Evolutionary conservation across 352 stramenopile species (phyloP), one percentile per base, ranked within the genome.

Genomic region (Phytophthora foliorum): DNA sequence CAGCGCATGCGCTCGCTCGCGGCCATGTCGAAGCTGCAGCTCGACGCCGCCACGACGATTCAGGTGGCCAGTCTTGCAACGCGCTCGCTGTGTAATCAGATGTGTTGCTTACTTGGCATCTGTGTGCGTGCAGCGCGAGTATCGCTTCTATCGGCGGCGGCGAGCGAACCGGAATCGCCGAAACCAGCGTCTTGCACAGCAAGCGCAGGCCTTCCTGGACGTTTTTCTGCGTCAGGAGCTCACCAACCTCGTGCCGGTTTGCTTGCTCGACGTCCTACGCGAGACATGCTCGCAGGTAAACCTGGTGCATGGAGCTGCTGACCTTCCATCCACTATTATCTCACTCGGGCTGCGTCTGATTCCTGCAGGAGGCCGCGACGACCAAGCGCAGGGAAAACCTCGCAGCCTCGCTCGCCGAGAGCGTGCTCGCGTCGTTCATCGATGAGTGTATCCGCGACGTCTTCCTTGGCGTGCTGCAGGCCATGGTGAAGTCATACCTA

Each of bases 1-100:
- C 76, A 86, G 50, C 78, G 78, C 50, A 75, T 89, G 46, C 74
- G 60, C 4, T 87, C 81, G 6, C 52, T 89, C 5, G 74, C 75
- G 10, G 69, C 67, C 14, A 81, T 89, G 67, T 83, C 78, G 7
- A 74, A 65, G 22, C 61, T 89, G 25, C 81, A 86, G 56, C 60
- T 78, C 7, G 70, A 66, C 17, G 78, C 81, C 19, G 81, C 76
- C 14, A 55, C 21, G 2, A 63, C 75, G 51, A 85, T 89, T 27
- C 81, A 89, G 69, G 81, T 89, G 34, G 2, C 24, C 1, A 32
- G 7, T 39, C 19, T 42, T 32, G 16, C 25, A 38, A 29, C 22
- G 36, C 25, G 13, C 10, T 36, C 16, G 45, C 45, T 57, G 32
- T 34, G 50, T 42, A 51, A 66, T 51, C 27, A n/a, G 6, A 36